Evolutionary conservation across 352 stramenopile species (phyloP), one percentile per base, ranked within the genome.

Genomic region (Thalassiosira mediterranea): DNA sequence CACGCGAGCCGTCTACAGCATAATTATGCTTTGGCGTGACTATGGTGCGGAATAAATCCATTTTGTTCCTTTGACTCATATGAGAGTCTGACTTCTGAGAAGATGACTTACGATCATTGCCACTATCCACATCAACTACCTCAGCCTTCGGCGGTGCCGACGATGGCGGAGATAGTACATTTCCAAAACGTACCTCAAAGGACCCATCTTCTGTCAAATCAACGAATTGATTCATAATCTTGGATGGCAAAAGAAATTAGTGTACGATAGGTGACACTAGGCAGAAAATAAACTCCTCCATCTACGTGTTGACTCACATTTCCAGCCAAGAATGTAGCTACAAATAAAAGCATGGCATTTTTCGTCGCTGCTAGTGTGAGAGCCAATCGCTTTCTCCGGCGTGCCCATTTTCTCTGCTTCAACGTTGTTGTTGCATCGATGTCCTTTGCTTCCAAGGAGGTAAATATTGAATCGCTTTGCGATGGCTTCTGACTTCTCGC

Each of bases 161-260:
- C n/a, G 66, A 52, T 23, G 52, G 21, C 25, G 70, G 53, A 10
- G 65, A 77, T 37, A 76, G 52, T 11, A 63, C 60, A 49, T 82
- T 82, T 11, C 73, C 73, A 44, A 82, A 82, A 63, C 60, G 46
- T 2, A 82, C 73, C 40, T 82, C 73, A 53, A 74, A 82, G 1
- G 65, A 77, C 26, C 73, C 73, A 66, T 82, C 54, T 31, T 82
- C 73, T 11, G 68, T 54, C 25, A 82, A 54, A 65, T 82, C 73
- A 4, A 82, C 73, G 61, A 82, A 82, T 57, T 82, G 73, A 62
- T 82, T 82, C 59, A 82, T 81, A n/a, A n/a, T n/a, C n/a, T n/a
- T n/a, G n/a, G n/a, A n/a, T n/a, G n/a, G n/a, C n/a, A n/a, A n/a
- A n/a, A n/a, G n/a, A n/a, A n/a, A n/a, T n/a, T n/a, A n/a, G n/a